Conservation (phyloP, 352 stramenopile species). For the Lagenidium giganteum region DNA sequence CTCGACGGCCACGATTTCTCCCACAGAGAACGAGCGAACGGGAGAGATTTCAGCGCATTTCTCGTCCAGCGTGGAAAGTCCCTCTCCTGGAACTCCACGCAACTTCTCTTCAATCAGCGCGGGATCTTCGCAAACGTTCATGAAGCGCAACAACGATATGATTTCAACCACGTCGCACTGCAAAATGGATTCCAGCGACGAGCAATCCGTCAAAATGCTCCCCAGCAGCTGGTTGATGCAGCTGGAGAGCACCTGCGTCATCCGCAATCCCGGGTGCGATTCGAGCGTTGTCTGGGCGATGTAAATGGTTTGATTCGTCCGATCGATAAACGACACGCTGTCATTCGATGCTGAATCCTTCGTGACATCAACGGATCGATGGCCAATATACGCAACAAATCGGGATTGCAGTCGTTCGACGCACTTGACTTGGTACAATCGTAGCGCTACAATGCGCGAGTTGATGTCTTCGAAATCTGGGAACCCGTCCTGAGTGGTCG, state of each 20-base stretch:
- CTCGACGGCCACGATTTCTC: constrained; percentile 67
- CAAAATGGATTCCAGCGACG: constrained; percentile 62
- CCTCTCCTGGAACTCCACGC: constrained; percentile 48
- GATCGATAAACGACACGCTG: constrained; percentile 65
- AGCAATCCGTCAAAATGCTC: constrained; percentile 53
- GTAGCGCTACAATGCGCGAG: constrained; percentile 40
- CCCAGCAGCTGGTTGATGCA: constrained; percentile 70
- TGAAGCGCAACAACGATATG: constrained; percentile 32
- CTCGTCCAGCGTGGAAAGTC: constrained; percentile 41
- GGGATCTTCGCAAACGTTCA: constrained; percentile 65
- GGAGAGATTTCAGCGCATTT: constrained; percentile 49
- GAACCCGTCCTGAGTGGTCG: constrained; percentile 26
- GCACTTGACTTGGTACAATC: constrained; percentile 37
- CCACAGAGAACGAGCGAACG: constrained; percentile 55
- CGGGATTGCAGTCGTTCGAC: constrained; percentile 47
- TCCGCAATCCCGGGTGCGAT: constrained; percentile 25
- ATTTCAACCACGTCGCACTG: constrained; percentile 47
- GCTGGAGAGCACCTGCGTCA: constrained; percentile 50
- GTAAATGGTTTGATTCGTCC: constrained; percentile 33
- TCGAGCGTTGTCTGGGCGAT: constrained; percentile 37
- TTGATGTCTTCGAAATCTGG: constrained; percentile 68
- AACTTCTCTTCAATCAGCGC: constrained; percentile 61
- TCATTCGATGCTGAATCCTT: constrained; percentile 30
- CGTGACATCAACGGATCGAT: constrained; percentile 57
- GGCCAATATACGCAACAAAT: constrained; percentile 56